Evolutionary conservation across 768 basidiomycete species (phyloP).

Genomic region (Suillus decipiens): DNA sequence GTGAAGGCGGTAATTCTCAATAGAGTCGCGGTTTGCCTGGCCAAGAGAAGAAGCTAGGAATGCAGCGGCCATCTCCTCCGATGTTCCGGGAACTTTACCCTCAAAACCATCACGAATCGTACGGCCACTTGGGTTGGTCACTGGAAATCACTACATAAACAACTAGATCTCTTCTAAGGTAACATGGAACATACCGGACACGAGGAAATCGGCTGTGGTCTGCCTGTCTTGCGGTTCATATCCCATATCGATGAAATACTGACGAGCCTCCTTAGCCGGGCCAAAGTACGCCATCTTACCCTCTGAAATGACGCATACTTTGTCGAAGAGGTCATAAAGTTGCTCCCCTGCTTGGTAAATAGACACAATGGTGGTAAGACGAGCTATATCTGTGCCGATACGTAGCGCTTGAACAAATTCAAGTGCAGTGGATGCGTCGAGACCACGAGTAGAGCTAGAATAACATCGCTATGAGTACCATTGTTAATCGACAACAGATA

Average conservation of each 20-base stretch:
- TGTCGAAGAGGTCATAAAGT: slow-evolving; percentile 67
- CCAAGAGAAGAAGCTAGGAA: slow-evolving; percentile 46
- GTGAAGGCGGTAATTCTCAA: slow-evolving; percentile 48
- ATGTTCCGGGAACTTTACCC: slow-evolving; percentile 40
- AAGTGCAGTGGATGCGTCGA: slow-evolving; percentile 70
- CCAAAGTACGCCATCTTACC: slow-evolving; percentile 65
- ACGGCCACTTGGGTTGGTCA: slow-evolving; percentile 67
- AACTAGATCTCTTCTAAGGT: neutral
- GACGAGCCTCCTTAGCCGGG: slow-evolving; percentile 49
- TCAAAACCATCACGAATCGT: slow-evolving; percentile 37
- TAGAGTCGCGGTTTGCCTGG: slow-evolving; percentile 45
- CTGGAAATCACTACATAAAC: slow-evolving; percentile 27
- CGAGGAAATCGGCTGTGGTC: slow-evolving; percentile 84
- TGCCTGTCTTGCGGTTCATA: slow-evolving; percentile 78
- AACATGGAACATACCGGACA: slow-evolving; percentile 38
- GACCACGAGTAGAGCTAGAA: slow-evolving; percentile 57
- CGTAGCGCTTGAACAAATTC: slow-evolving; percentile 74
- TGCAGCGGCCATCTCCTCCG: slow-evolving; percentile 57
- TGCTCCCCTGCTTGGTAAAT: slow-evolving; percentile 85
- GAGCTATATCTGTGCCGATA: slow-evolving; percentile 59
- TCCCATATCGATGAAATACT: slow-evolving; percentile 66
- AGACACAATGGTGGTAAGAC: slow-evolving; percentile 67
- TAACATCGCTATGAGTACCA: neutral
- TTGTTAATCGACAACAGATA: neutral
- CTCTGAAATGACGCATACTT: slow-evolving; percentile 64